Base-by-base conservation (phyloP, 495 filamentous ascomycete species). In the Penicillium tannophilum region DNA sequence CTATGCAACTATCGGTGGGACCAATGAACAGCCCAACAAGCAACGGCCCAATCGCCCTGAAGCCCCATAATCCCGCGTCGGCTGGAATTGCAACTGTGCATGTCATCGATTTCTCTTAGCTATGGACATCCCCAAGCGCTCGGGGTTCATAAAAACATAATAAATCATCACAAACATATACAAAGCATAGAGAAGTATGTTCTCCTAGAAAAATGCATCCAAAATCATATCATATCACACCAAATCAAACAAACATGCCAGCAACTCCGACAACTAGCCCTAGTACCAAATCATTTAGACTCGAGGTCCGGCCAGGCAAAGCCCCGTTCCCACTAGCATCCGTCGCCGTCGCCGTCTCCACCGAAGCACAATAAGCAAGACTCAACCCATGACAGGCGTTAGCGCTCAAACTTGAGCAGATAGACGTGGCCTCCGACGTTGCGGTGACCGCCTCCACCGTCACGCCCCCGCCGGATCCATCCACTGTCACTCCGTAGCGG, bases 341-440 rank as follows among this genome's bases (percentile, higher is more conserved):
- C 7, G 56, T 41, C 11, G 39, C 64, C 3, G 66, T 69, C 10
- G 66, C 61, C 11, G 64, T 76, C 45, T 65, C 75, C 50, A 72
- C 74, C 1, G 65, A 60, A n/a, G 68, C 69, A 63, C 87, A 90
- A 54, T 84, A 80, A 4, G 67, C 73, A 39, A 82, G 71, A 48
- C 81, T 77, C 28, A 89, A 59, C 16, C 83, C 82, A 63, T 84
- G 83, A 56, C 87, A 89, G 33, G 85, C 87, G 57, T 79, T 60
- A 16, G 68, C 62, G 51, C 84, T 88, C 56, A 90, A 71, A 60
- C 84, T 88, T 16, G 81, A 82, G 70, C 89, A 92, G 9, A 90
- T 84, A 17, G 83, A 82, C 4, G 78, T 80, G 8, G 88, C 88
- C 39, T 79, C 78, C 7, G 79, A 69, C 7, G 73, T 43, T 16